Evolutionary conservation across 1,284 basidiomycete genomes (phyloP).

Genomic region (Grifola frondosa): DNA sequence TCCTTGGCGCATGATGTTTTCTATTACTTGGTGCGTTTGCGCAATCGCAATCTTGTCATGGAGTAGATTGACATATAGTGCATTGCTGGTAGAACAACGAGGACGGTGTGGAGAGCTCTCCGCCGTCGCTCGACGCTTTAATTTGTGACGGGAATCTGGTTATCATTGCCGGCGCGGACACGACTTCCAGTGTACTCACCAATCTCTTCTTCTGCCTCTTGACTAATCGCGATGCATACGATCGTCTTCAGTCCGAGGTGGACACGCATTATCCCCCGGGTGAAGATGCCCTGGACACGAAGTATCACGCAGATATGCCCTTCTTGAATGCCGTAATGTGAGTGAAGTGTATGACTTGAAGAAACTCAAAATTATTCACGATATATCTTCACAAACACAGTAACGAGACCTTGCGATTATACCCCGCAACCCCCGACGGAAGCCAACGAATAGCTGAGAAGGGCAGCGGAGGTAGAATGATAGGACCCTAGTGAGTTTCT

Average conservation of each 20-base stretch:
- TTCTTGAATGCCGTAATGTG: conserved; percentile 22
- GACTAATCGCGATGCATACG: conserved; percentile 12
- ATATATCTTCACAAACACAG: conserved; percentile 38
- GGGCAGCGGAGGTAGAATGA: conserved; percentile 15
- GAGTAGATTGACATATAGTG: not conserved
- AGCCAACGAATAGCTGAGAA: conserved; percentile 43
- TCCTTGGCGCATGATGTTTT: conserved; percentile 11
- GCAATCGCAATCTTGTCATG: not conserved
- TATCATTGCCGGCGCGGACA: conserved; percentile 30
- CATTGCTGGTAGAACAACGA: conserved; percentile 11
- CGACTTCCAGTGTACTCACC: conserved; percentile 20
- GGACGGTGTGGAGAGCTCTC: conserved; percentile 3
- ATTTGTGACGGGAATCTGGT: conserved; percentile 9
- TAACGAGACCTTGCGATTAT: conserved; percentile 55
- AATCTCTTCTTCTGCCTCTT: conserved; percentile 19
- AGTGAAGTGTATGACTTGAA: not conserved
- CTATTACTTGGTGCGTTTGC: conserved; percentile 6
- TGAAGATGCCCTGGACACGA: conserved; percentile 18
- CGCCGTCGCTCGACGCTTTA: conserved; percentile 2
- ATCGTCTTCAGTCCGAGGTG: conserved; percentile 24
- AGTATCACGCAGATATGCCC: conserved; percentile 9
- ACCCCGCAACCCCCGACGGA: conserved; percentile 50
- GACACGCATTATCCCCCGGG: conserved; percentile 24
- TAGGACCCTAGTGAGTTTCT: conserved; percentile 26
- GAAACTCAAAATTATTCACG: too few relatives aligned